phyloP scores from a whole-genome alignment of 1,139 yeast species.

The Candida sp. region DNA sequence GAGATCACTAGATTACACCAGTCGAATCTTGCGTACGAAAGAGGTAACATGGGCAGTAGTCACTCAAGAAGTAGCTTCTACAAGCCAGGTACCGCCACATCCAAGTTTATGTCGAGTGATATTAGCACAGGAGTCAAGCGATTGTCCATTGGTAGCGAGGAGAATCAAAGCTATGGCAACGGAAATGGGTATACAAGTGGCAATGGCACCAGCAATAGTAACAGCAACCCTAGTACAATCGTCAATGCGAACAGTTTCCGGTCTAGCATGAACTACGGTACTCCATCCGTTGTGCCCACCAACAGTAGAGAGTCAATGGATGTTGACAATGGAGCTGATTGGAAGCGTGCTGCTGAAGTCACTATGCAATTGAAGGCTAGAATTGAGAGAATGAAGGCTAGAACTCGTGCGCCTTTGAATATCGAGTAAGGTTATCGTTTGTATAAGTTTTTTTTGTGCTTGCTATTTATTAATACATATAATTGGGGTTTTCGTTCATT shows the following conservation, averaged over 20 bases:
- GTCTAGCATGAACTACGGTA: slow-evolving; percentile 3
- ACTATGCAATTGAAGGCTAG: slow-evolving; percentile 85
- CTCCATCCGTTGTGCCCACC: neutral
- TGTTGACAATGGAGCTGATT: slow-evolving; percentile 63
- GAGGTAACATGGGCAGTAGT: slow-evolving; percentile 4
- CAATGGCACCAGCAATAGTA: slow-evolving; percentile 8
- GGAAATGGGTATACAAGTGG: neutral
- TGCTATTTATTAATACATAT: neutral
- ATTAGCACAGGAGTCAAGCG: slow-evolving; percentile 49
- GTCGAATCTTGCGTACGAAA: slow-evolving; percentile 8
- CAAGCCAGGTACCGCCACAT: slow-evolving; percentile 15
- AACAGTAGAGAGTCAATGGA: slow-evolving; percentile 15
- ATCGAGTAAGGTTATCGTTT: slow-evolving; percentile 5
- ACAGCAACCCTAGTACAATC: neutral
- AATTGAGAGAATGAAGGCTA: slow-evolving; percentile 87
- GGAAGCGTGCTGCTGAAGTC: slow-evolving; percentile 92
- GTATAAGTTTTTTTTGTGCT: neutral
- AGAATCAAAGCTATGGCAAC: slow-evolving; percentile 7
- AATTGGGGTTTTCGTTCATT: neutral
- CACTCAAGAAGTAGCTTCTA: slow-evolving; percentile 4
- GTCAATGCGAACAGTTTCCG: neutral
- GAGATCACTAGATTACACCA: slow-evolving; percentile 15
- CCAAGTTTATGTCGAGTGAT: slow-evolving; percentile 29
- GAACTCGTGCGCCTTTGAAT: slow-evolving; percentile 15
- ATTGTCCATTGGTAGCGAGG: slow-evolving; percentile 45